Evolutionary conservation across 2,329 filamentous ascomycete genomes (phyloP).

Genomic region (Fusarium goolgardi): DNA sequence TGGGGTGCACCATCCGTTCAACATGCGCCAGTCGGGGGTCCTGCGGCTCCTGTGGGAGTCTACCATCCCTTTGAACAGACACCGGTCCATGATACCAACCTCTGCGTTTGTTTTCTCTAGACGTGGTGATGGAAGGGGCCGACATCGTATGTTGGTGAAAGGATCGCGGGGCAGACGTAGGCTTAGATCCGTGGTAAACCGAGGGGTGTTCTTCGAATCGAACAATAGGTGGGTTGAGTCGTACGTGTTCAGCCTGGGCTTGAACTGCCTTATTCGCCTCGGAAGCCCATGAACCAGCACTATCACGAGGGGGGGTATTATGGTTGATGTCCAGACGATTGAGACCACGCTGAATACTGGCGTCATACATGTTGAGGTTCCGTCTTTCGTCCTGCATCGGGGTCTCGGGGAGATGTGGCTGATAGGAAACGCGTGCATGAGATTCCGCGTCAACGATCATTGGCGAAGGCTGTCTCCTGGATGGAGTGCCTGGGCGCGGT

Average conservation of each 20-base stretch:
- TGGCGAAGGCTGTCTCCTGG: slow-evolving; percentile 74
- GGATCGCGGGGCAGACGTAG: slow-evolving; percentile 48
- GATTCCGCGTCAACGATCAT: slow-evolving; percentile 77
- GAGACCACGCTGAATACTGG: slow-evolving; percentile 72
- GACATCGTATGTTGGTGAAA: slow-evolving; percentile 70
- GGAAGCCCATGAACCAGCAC: slow-evolving; percentile 66
- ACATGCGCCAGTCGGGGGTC: slow-evolving; percentile 58
- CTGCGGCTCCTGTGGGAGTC: slow-evolving; percentile 42
- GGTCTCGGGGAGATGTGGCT: slow-evolving; percentile 47
- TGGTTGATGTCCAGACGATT: slow-evolving; percentile 73
- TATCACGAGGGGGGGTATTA: slow-evolving; percentile 63
- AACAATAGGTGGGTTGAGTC: slow-evolving; percentile 60
- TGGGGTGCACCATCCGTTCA: slow-evolving; percentile 69
- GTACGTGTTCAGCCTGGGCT: slow-evolving; percentile 64
- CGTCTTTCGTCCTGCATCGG: slow-evolving; percentile 60
- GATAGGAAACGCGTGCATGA: slow-evolving; percentile 50
- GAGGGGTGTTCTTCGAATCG: slow-evolving; percentile 64
- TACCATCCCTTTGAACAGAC: slow-evolving; percentile 54
- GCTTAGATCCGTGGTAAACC: slow-evolving; percentile 49
- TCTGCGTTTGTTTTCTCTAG: slow-evolving; percentile 72
- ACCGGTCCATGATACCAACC: slow-evolving; percentile 76
- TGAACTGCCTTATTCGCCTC: slow-evolving; percentile 67
- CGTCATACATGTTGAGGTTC: slow-evolving; percentile 71
- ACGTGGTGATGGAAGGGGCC: slow-evolving; percentile 65
- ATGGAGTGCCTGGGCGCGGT: slow-evolving; percentile 70